Conservation (phyloP, 2,329 filamentous ascomycete species). For the Metarhizium brunneum region DNA sequence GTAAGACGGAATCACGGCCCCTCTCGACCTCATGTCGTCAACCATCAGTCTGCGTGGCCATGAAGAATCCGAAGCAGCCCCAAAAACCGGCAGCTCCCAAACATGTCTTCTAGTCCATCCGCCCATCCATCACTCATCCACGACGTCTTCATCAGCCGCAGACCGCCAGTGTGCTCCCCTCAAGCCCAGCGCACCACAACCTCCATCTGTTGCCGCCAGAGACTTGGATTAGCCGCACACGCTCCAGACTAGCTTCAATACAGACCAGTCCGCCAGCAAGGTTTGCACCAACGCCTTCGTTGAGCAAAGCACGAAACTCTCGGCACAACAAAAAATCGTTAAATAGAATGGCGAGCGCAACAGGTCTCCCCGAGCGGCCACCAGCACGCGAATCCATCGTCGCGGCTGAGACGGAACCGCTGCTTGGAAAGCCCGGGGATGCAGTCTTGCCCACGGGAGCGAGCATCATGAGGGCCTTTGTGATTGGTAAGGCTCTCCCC, state of each 20-base stretch:
- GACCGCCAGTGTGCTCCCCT: background rate
- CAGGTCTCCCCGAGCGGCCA: constrained; percentile 50
- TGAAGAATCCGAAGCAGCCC: background rate
- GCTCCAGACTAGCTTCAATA: background rate
- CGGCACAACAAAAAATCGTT: too few relatives aligned
- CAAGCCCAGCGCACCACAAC: too few relatives aligned
- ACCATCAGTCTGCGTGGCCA: background rate
- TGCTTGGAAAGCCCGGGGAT: constrained; percentile 54
- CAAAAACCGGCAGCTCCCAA: too few relatives aligned
- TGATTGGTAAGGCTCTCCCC: constrained; percentile 47
- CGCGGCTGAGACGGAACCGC: constrained; percentile 29
- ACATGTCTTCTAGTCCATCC: background rate
- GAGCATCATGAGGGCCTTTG: constrained; percentile 60
- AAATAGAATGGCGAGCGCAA: constrained; percentile 56
- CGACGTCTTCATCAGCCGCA: background rate
- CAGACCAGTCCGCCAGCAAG: background rate
- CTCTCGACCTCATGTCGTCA: background rate
- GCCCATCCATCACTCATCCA: background rate
- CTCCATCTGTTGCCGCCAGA: too few relatives aligned
- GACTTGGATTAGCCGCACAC: too few relatives aligned
- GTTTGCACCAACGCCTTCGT: background rate
- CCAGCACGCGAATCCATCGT: constrained; percentile 17
- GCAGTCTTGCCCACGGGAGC: constrained; percentile 58
- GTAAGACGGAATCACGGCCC: background rate
- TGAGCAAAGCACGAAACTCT: background rate